Evolutionary conservation across 805 yeast genomes (phyloP).

Genomic region (Starmerella tilneyi): DNA sequence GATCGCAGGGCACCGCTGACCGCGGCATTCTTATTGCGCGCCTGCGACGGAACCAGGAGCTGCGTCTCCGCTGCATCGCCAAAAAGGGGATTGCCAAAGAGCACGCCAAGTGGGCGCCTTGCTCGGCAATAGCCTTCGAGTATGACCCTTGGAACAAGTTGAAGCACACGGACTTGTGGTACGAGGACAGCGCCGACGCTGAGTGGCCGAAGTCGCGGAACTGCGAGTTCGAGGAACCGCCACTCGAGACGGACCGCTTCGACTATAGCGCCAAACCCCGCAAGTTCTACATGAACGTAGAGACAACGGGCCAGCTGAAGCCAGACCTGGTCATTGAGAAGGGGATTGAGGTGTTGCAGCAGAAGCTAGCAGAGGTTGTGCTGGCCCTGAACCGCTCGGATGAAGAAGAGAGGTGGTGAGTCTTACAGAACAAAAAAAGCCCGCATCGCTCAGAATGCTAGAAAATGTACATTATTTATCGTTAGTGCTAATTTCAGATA

Average conservation of each 20-base stretch:
- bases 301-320: constrained; percentile 79
- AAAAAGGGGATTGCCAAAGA: constrained; percentile 96
- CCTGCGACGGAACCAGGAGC: constrained; percentile 83
- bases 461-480: neutral
- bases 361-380: constrained; percentile 79
- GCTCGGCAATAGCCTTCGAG: constrained; percentile 90
- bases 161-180: constrained; percentile 94
- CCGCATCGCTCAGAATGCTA: neutral
- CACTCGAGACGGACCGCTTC: constrained; percentile 73
- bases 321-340: constrained; percentile 83
- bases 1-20: constrained; percentile 35
- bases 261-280: constrained; percentile 76
- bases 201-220: constrained; percentile 93
- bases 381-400: constrained; percentile 42
- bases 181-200: constrained; percentile 70
- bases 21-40: constrained; percentile 83
- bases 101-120: constrained; percentile 98
- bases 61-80: constrained; percentile 82
- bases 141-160: constrained; percentile 99
- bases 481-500: neutral
- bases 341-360: constrained; percentile 75
- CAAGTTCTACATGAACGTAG: constrained; percentile 78
- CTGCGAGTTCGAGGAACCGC: constrained; percentile 93
- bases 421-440: neutral
- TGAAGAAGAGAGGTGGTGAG: constrained; percentile 22